phyloP scores from a whole-genome alignment of 1,284 basidiomycete genomes.

The Phylloboletellus chloephorus region DNA sequence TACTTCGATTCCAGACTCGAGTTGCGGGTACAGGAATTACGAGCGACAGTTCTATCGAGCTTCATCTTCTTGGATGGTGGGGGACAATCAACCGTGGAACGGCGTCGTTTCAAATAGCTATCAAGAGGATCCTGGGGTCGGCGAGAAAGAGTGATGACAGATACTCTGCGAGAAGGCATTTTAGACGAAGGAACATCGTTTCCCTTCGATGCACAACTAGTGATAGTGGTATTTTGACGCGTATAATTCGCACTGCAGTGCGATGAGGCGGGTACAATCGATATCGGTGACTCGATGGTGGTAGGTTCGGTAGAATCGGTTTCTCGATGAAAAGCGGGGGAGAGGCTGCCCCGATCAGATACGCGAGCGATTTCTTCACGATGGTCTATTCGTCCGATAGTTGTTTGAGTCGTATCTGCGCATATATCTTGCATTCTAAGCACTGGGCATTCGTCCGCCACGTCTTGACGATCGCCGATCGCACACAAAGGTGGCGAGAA shows the following conservation, averaged over 20 bases:
- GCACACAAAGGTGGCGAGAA: background rate
- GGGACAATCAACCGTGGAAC: conserved; percentile 3
- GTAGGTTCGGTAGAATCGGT: background rate
- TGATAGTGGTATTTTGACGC: background rate
- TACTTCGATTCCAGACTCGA: conserved; percentile 12
- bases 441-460: background rate
- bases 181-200: background rate
- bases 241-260: background rate
- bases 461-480: background rate
- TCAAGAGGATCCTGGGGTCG: background rate
- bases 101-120: conserved; percentile 18
- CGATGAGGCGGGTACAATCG: background rate
- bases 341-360: background rate
- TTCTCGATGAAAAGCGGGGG: background rate
- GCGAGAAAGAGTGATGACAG: background rate
- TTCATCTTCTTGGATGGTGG: conserved; percentile 20
- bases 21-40: conserved; percentile 1
- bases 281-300: background rate
- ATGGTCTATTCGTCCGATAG: background rate
- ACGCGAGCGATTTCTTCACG: background rate
- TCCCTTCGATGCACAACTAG: background rate
- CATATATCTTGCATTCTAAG: conserved; percentile 13
- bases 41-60: conserved; percentile 9
- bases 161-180: background rate
- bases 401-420: background rate